Evolutionary conservation across 179 eudicot genomes (phyloP).

Genomic region (Monotropa hypopitys): DNA sequence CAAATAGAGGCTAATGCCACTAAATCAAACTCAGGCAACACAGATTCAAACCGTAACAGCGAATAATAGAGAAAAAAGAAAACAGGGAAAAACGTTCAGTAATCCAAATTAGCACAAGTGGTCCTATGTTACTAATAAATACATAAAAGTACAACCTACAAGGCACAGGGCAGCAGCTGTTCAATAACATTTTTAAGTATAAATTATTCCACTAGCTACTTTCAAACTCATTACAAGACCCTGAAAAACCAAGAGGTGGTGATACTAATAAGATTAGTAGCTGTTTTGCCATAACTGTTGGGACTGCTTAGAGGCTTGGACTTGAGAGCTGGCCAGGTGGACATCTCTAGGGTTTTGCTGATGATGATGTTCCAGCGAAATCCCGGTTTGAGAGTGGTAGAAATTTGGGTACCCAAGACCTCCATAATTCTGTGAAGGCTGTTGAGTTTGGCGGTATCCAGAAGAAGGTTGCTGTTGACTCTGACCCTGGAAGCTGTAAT

Average conservation of each 20-base stretch:
- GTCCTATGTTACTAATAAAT: conserved; percentile 22
- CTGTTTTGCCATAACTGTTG: conserved; percentile 78
- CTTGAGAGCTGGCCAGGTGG: conserved; percentile 47
- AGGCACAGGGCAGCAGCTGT: conserved; percentile 30
- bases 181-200: conserved; percentile 10
- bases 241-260: conserved; percentile 20
- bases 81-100: conserved; percentile 4
- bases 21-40: neutral
- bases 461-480: conserved; percentile 42
- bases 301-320: conserved; percentile 61
- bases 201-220: neutral
- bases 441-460: conserved; percentile 68
- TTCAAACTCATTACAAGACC: conserved; percentile 35
- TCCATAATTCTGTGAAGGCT: conserved; percentile 62
- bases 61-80: neutral
- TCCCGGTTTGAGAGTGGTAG: conserved; percentile 67
- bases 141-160: conserved; percentile 23
- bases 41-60: neutral
- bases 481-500: conserved; percentile 77
- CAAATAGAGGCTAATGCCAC: neutral
- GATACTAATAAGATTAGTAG: conserved; percentile 37
- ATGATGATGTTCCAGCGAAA: conserved; percentile 59
- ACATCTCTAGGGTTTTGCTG: conserved; percentile 79
- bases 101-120: conserved; percentile 22
- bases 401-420: conserved; percentile 54